Conservation (phyloP, 1,284 basidiomycete species). For the Malassezia restricta region DNA sequence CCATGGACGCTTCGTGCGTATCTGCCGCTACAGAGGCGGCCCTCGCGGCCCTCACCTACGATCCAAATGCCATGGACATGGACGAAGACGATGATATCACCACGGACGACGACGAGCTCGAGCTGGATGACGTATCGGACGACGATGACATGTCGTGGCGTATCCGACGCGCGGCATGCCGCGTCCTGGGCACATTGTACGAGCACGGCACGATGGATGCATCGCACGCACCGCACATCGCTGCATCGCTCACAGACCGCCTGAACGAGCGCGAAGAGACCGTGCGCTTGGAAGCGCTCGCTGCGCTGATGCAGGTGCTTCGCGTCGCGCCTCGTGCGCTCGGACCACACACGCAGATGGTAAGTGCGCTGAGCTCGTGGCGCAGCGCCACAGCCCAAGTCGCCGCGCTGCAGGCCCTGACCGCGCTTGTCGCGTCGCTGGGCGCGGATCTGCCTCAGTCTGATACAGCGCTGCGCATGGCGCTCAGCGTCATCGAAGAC, state of each 20-base stretch:
- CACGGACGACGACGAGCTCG: conserved; percentile 88
- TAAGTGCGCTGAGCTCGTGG: not conserved
- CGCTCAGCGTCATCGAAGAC: not conserved
- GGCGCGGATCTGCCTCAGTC: not conserved
- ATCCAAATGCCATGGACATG: conserved; percentile 69
- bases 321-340: not conserved
- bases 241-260: conserved; percentile 73
- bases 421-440: not conserved
- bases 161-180: conserved; percentile 81
- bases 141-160: conserved; percentile 99
- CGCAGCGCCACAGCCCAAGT: not conserved
- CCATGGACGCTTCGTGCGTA: conserved; percentile 55
- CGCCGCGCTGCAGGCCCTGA: conserved; percentile 6
- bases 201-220: conserved; percentile 63
- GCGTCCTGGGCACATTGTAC: conserved; percentile 71
- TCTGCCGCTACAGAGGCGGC: conserved; percentile 59
- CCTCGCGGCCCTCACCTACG: conserved; percentile 72
- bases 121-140: conserved; percentile 63
- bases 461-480: not conserved
- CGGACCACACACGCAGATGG: not conserved
- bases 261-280: conserved; percentile 92
- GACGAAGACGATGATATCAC: conserved; percentile 46
- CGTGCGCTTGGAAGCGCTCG: conserved; percentile 84
- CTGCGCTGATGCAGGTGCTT: not conserved
- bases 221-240: conserved; percentile 66